phyloP scores from a whole-genome alignment of 2,329 filamentous ascomycete genomes.

The Fusarium foetens region DNA sequence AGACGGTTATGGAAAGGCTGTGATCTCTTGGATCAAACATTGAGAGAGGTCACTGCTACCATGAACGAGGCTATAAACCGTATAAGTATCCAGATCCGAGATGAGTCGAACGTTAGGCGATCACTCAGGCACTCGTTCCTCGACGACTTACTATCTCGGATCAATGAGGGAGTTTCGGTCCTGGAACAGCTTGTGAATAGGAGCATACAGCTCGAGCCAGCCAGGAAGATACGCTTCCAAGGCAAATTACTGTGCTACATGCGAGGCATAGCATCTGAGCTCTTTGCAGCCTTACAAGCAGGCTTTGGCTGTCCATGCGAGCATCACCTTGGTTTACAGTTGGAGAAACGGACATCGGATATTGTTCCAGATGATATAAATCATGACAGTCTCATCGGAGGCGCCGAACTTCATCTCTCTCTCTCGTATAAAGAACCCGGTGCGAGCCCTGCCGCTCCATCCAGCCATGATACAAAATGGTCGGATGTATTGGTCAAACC shows the following conservation, averaged over 20 bases:
- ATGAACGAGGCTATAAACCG: neutral
- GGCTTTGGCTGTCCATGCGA: too few relatives aligned
- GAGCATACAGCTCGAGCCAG: neutral
- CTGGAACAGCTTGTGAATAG: neutral
- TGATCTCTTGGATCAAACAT: neutral
- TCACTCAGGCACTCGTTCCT: neutral
- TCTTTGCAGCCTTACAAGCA: too few relatives aligned
- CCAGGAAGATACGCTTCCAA: neutral
- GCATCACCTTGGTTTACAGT: too few relatives aligned
- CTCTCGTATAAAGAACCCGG: too few relatives aligned
- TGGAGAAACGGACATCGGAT: too few relatives aligned
- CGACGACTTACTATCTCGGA: neutral
- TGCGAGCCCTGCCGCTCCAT: too few relatives aligned
- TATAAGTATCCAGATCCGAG: neutral
- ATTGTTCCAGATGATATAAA: too few relatives aligned
- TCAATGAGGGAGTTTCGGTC: neutral
- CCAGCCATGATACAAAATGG: too few relatives aligned
- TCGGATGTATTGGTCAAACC: too few relatives aligned
- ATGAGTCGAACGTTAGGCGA: neutral
- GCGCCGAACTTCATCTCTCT: too few relatives aligned
- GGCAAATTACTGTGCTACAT: neutral
- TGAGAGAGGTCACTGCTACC: neutral
- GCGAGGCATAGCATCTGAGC: too few relatives aligned
- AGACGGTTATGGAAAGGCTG: neutral
- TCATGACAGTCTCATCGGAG: too few relatives aligned